phyloP scores from a whole-genome alignment of 2,329 filamentous ascomycete species.

The Aureobasidium namibiae region DNA sequence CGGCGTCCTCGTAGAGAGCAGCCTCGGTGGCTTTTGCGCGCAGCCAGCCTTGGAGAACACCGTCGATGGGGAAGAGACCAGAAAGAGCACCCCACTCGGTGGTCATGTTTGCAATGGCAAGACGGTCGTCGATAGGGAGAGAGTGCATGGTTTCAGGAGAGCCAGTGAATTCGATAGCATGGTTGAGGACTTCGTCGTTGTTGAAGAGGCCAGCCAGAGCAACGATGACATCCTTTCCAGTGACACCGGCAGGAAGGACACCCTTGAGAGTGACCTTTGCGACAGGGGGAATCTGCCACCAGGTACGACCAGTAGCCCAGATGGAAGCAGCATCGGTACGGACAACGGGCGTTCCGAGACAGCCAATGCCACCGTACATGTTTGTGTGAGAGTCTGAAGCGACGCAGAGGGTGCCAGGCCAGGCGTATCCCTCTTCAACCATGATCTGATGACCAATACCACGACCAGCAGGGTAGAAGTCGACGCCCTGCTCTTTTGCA shows the following conservation, averaged over 20 bases:
- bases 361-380: constrained; percentile 74
- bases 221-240: constrained; percentile 90
- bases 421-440: constrained; percentile 76
- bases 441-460: constrained; percentile 91
- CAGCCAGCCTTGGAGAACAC: constrained; percentile 62
- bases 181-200: constrained; percentile 82
- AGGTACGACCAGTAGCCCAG: constrained; percentile 74
- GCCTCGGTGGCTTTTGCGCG: constrained; percentile 65
- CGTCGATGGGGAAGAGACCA: constrained; percentile 74
- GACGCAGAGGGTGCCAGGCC: constrained; percentile 77
- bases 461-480: constrained; percentile 67
- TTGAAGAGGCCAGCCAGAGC: constrained; percentile 81
- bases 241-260: constrained; percentile 66
- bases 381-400: constrained; percentile 72
- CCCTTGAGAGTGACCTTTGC: constrained; percentile 73
- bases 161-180: constrained; percentile 80
- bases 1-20: constrained; percentile 50
- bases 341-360: constrained; percentile 72
- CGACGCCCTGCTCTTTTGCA: constrained; percentile 65
- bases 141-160: constrained; percentile 67
- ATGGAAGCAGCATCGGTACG: constrained; percentile 80
- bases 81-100: constrained; percentile 72
- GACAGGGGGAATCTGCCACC: constrained; percentile 83
- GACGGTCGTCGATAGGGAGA: constrained; percentile 61
- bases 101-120: constrained; percentile 75